phyloP scores from a whole-genome alignment of 108 stramenopile species.

The Craspedostauros australis region DNA sequence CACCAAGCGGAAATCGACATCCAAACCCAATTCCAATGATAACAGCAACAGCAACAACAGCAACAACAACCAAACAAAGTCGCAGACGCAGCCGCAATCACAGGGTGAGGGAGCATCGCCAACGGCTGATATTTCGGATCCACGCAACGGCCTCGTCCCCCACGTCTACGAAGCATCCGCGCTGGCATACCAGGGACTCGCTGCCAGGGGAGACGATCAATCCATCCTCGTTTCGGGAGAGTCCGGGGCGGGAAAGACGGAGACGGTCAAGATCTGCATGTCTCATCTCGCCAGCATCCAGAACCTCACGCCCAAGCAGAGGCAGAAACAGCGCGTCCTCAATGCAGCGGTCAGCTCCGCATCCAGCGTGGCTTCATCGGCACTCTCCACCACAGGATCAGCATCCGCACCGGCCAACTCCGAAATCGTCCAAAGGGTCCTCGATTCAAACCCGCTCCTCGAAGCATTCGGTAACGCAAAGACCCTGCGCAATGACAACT shows the following conservation, averaged over 20 bases:
- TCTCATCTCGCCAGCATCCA: constrained; percentile 77
- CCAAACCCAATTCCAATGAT: background rate
- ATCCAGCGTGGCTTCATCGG: no score
- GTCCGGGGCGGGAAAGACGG: constrained; percentile 90
- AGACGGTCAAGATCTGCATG: constrained; percentile 91
- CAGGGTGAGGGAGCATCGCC: background rate
- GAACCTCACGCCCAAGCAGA: constrained; percentile 8
- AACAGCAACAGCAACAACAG: background rate
- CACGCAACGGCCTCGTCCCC: constrained; percentile 54
- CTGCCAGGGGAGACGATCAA: constrained; percentile 55
- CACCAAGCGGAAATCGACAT: background rate
- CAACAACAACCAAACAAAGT: background rate
- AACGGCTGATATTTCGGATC: constrained; percentile 40
- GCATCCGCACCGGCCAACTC: constrained; percentile 11
- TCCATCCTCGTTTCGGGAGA: constrained; percentile 86
- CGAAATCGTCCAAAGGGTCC: constrained; percentile 64
- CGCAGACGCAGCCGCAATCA: background rate
- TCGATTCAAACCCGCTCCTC: constrained; percentile 90
- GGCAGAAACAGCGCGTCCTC: background rate
- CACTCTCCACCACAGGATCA: constrained; percentile 3
- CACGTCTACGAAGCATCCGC: constrained; percentile 83
- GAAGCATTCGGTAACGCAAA: constrained; percentile 92
- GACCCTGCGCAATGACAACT: constrained; percentile 87
- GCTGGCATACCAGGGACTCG: constrained; percentile 70
- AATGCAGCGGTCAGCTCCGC: no score